Percentiles rank a stretch among this genome's conserved stretches.
These are phyloP conservation scores for Byssochlamys sp. DNA, from an alignment of 2,329 filamentous ascomycete species.

Conservation along the genomic window DNA sequence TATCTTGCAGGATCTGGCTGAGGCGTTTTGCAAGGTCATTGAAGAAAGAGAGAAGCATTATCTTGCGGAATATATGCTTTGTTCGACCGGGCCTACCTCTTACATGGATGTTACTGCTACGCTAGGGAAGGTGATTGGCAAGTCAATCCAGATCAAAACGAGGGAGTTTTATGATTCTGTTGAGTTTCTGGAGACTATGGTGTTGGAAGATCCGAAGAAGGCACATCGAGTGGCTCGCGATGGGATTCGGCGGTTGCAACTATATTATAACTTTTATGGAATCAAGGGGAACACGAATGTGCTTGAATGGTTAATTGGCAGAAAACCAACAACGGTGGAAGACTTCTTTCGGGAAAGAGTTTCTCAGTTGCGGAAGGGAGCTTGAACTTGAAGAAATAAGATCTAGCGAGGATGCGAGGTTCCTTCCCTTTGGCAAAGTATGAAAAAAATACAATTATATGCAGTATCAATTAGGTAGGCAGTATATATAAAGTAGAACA, in stretches of 20 bases:
- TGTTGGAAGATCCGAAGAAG: not conserved
- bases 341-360: not conserved
- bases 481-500: not conserved
- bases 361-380: not conserved
- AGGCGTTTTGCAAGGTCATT: constrained; percentile 7
- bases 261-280: constrained; percentile 15
- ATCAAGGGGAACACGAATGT: constrained; percentile 15
- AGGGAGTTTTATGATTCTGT: constrained; percentile 7
- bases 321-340: constrained; percentile 9
- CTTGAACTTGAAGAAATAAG: not conserved
- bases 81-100: constrained; percentile 8
- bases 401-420: too few relatives aligned
- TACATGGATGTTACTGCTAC: constrained; percentile 3
- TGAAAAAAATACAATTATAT: not conserved
- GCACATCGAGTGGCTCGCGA: constrained; percentile 5
- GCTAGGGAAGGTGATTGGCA: constrained; percentile 4
- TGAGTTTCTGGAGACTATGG: not conserved
- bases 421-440: not conserved
- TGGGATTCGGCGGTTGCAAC: constrained; percentile 10
- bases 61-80: constrained; percentile 10
- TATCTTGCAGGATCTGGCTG: constrained; percentile 10
- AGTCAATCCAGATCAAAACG: constrained; percentile 4
- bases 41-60: constrained; percentile 11
- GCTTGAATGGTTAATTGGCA: constrained; percentile 15
- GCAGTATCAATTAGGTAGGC: not conserved